Evolutionary conservation across 73 alveolate genomes (phyloP).

Genomic region (Symbiodinium natans): DNA sequence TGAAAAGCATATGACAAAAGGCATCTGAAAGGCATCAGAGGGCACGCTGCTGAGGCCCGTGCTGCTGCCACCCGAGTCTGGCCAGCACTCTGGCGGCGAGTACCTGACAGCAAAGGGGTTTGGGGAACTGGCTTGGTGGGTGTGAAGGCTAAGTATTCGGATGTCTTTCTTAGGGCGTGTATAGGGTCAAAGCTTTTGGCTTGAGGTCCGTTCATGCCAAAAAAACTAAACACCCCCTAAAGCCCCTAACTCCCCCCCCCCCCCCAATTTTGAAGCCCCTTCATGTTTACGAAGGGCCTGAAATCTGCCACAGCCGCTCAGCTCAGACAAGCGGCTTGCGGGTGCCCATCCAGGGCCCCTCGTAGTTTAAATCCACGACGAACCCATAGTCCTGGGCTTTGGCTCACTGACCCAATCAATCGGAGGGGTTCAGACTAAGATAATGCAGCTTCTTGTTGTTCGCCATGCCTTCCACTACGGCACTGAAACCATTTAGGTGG

Average conservation of each 20-base stretch:
- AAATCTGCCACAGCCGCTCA: too few species aligned
- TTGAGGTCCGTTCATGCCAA: not conserved
- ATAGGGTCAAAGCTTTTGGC: not conserved
- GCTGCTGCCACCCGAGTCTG: not conserved
- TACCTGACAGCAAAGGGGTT: not conserved
- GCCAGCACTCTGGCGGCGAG: constrained; percentile 9
- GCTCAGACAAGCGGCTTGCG: not conserved
- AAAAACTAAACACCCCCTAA: not conserved
- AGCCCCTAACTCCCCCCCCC: not conserved
- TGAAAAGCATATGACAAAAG: too few species aligned
- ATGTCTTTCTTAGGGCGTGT: not conserved
- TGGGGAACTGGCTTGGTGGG: not conserved
- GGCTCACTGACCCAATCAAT: too few species aligned
- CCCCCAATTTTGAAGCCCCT: too few species aligned
- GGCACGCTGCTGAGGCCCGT: not conserved
- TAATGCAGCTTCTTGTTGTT: too few species aligned
- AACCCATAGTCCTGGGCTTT: not conserved
- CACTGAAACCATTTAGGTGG: too few species aligned
- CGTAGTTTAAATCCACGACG: not conserved
- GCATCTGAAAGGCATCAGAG: too few species aligned
- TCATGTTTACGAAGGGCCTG: too few species aligned
- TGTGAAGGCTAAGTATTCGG: too few species aligned
- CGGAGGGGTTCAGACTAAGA: too few species aligned
- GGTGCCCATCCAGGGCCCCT: constrained; percentile 7
- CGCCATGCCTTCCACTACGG: too few species aligned